Conservation (phyloP, 78 protist genomes). For the Tieghemostelium lacteum region DNA sequence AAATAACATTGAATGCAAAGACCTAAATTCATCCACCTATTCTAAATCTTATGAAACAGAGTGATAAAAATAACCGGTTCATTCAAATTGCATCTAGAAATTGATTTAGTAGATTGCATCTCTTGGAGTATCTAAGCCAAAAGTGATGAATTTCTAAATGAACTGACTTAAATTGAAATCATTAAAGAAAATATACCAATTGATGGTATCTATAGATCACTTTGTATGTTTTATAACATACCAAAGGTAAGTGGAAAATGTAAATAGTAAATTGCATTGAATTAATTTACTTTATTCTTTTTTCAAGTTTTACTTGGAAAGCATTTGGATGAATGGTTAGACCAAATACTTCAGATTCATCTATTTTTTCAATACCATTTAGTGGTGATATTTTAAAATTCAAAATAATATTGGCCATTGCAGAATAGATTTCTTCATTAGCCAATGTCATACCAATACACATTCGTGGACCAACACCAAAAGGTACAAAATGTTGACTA, state of each 20-base stretch:
- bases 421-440: not conserved
- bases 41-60: not conserved
- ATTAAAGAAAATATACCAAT: not conserved
- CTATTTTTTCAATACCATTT: not conserved
- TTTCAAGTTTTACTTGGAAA: not conserved
- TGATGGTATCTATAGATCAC: not conserved
- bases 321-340: slow-evolving; percentile 53
- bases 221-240: not conserved
- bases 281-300: too few species aligned
- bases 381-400: slow-evolving; percentile 12
- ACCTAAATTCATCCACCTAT: not conserved
- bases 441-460: slow-evolving; percentile 30
- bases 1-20: not conserved
- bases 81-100: not conserved
- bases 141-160: not conserved
- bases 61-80: not conserved
- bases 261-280: not conserved
- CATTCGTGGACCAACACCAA: slow-evolving; percentile 20
- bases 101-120: not conserved
- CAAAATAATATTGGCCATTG: not conserved
- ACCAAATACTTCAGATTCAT: slow-evolving; percentile 58
- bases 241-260: not conserved
- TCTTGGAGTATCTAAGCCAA: not conserved
- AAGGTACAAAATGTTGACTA: slow-evolving; percentile 3
- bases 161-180: not conserved